These are phyloP conservation scores for Rubia balearica DNA, from an alignment of 305 asterid species.

Conservation along the genomic window DNA sequence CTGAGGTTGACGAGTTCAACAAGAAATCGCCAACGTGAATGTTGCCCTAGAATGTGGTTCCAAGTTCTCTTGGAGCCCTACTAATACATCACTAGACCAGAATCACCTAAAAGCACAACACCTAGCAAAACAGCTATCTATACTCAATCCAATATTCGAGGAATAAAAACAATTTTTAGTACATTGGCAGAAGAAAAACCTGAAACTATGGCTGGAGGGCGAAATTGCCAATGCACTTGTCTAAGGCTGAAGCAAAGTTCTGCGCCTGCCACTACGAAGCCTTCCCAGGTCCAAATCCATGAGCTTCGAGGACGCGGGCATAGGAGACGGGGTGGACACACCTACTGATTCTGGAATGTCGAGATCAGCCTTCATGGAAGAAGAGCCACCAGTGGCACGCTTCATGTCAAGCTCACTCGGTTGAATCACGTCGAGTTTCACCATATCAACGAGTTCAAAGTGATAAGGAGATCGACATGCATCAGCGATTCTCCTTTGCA, in stretches of 20 bases:
- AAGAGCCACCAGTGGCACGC: constrained; percentile 62
- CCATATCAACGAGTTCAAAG: constrained; percentile 58
- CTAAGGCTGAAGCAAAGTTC: constrained; percentile 20
- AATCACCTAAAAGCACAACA: too few relatives aligned
- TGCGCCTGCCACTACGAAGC: constrained; percentile 61
- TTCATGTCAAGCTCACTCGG: constrained; percentile 54
- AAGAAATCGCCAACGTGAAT: neutral
- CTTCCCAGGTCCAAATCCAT: constrained; percentile 77
- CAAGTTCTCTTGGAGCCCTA: neutral
- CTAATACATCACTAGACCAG: neutral
- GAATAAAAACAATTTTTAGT: neutral
- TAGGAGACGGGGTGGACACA: constrained; percentile 38
- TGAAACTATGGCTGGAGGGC: neutral
- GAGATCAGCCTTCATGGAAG: constrained; percentile 57
- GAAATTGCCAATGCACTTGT: neutral
- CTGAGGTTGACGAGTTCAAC: neutral
- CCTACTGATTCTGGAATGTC: constrained; percentile 97
- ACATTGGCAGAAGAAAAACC: neutral
- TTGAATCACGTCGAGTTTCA: constrained; percentile 50
- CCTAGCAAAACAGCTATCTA: neutral
- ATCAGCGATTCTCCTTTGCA: constrained; percentile 58
- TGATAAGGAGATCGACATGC: constrained; percentile 68
- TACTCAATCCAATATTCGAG: neutral
- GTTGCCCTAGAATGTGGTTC: neutral
- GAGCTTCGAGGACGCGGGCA: constrained; percentile 54